Conservation (phyloP, 1,284 basidiomycete genomes). For the Neolentinus lepideus region DNA sequence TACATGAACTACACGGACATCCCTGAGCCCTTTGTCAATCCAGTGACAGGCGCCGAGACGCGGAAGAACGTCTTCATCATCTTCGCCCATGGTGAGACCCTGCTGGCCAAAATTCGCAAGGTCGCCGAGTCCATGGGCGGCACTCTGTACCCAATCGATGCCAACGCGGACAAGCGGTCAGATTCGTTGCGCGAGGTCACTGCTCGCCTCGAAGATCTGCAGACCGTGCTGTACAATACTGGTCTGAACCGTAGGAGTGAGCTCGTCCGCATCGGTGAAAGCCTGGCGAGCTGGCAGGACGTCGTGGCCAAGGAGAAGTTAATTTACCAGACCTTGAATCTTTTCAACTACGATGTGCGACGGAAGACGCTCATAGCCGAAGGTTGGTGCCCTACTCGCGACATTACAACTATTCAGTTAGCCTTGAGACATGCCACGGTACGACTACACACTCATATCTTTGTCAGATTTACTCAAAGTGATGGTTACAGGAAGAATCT, state of each 20-base stretch:
- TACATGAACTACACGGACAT: conserved; percentile 99
- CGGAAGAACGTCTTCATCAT: conserved; percentile 99
- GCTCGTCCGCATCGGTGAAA: conserved; percentile 83
- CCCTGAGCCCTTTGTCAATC: conserved; percentile 86
- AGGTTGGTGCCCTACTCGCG: conserved; percentile 94
- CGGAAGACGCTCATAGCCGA: conserved; percentile 96
- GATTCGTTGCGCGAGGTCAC: conserved; percentile 89
- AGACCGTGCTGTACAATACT: conserved; percentile 88
- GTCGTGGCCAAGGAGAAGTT: conserved; percentile 94
- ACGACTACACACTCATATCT: conserved; percentile 17
- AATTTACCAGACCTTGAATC: conserved; percentile 90
- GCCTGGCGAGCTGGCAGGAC: conserved; percentile 87
- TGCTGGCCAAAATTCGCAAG: conserved; percentile 96
- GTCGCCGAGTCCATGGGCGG: conserved; percentile 98
- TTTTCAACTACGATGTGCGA: conserved; percentile 91
- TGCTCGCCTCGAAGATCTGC: conserved; percentile 87
- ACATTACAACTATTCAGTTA: conserved; percentile 82
- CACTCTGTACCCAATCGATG: conserved; percentile 93
- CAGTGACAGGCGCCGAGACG: conserved; percentile 73
- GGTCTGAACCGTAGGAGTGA: conserved; percentile 82
- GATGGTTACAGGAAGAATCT: conserved; percentile 69
- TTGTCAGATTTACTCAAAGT: conserved; percentile 4
- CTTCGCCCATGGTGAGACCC: conserved; percentile 92
- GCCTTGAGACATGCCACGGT: conserved; percentile 91
- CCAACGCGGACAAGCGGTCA: conserved; percentile 87